These are phyloP conservation scores for Pleurotus cornucopiae DNA, from an alignment of 768 basidiomycete species.

Conservation along the genomic window DNA sequence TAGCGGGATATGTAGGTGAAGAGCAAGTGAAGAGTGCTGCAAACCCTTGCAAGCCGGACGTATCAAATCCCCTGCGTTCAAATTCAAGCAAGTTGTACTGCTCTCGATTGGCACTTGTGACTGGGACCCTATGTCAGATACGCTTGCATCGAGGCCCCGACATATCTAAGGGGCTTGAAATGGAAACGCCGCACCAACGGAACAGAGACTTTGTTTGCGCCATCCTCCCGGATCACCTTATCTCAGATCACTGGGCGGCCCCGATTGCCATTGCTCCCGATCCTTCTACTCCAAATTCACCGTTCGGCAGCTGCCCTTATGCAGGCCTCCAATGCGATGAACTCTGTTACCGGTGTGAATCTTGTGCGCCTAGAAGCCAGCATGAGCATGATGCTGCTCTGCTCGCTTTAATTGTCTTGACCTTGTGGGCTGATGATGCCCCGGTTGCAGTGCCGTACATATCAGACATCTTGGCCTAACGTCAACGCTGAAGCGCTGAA, in stretches of 20 bases:
- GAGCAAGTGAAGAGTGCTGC: background rate
- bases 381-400: too few relatives aligned
- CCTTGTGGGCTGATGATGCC: too few relatives aligned
- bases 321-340: too few relatives aligned
- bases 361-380: too few relatives aligned
- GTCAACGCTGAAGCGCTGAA: too few relatives aligned
- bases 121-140: too few relatives aligned
- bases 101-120: too few relatives aligned
- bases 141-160: background rate
- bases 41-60: background rate
- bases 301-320: background rate
- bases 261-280: constrained; percentile 4
- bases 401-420: too few relatives aligned
- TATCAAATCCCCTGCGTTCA: background rate
- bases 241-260: constrained; percentile 5
- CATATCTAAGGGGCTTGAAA: background rate
- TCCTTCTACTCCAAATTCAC: background rate
- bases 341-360: too few relatives aligned
- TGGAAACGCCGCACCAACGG: constrained; percentile 1
- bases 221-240: background rate
- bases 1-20: background rate
- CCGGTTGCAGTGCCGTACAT: too few relatives aligned
- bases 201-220: constrained; percentile 7
- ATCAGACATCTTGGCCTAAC: too few relatives aligned
- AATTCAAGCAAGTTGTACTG: background rate